phyloP scores from a whole-genome alignment of 1,284 basidiomycete species.

The Rugosomyces carneus region DNA sequence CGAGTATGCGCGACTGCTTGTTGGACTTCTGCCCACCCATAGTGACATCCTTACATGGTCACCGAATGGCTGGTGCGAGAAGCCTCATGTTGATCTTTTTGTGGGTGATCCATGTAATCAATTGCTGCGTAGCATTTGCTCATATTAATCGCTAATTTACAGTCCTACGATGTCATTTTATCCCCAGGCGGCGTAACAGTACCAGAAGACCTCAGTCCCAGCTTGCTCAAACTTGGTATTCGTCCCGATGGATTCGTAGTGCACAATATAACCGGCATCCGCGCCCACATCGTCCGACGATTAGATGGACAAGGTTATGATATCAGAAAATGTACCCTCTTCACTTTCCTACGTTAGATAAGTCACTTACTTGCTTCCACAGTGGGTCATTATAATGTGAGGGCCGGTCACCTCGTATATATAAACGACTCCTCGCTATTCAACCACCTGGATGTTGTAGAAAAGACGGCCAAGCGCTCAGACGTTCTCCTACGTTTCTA shows the following conservation, averaged over 20 bases:
- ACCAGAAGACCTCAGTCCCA: conserved; percentile 66
- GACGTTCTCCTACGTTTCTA: conserved; percentile 58
- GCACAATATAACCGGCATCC: conserved; percentile 71
- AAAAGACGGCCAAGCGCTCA: conserved; percentile 19
- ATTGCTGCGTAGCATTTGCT: conserved; percentile 1
- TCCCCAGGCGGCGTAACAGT: conserved; percentile 51
- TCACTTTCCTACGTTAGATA: not conserved
- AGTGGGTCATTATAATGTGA: conserved; percentile 83
- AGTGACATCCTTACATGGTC: conserved; percentile 55
- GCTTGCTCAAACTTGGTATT: conserved; percentile 54
- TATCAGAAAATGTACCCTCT: conserved; percentile 62
- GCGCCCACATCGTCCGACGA: conserved; percentile 69
- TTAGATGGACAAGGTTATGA: conserved; percentile 85
- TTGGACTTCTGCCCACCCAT: conserved; percentile 45
- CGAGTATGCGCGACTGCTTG: conserved; percentile 71
- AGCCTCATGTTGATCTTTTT: conserved; percentile 64
- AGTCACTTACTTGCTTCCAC: conserved; percentile 8
- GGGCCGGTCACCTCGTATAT: conserved; percentile 75
- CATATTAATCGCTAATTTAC: conserved; percentile 5
- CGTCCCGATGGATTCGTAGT: conserved; percentile 70
- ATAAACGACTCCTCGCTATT: conserved; percentile 69
- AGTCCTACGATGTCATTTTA: conserved; percentile 79
- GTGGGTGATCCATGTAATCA: conserved; percentile 50
- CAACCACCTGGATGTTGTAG: conserved; percentile 26
- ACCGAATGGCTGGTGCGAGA: conserved; percentile 65